These are phyloP conservation scores for Rhododendron ovatum DNA, from an alignment of 148 eudicot species.

Conservation along the genomic window DNA sequence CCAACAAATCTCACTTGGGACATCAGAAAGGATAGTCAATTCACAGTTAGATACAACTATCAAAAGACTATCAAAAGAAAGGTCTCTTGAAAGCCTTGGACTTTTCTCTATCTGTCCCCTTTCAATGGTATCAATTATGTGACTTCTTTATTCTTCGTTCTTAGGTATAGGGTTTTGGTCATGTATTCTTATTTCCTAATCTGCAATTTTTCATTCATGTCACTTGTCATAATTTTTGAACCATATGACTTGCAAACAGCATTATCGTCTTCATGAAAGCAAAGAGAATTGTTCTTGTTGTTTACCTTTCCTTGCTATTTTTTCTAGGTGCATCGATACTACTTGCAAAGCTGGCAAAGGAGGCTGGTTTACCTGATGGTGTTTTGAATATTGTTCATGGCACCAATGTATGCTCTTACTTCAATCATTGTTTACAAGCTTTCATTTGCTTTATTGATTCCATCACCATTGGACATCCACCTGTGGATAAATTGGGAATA, in stretches of 20 bases:
- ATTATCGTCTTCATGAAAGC: background rate
- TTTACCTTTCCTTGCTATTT: slow-evolving; percentile 6
- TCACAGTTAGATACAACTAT: background rate
- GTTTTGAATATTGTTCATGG: slow-evolving; percentile 94
- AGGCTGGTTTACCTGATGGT: slow-evolving; percentile 97
- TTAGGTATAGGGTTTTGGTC: background rate
- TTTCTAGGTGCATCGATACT: slow-evolving; percentile 77
- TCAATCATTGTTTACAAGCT: background rate
- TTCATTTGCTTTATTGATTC: background rate
- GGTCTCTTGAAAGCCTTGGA: background rate
- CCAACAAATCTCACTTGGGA: background rate
- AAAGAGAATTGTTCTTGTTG: background rate
- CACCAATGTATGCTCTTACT: slow-evolving; percentile 58
- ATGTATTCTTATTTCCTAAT: background rate
- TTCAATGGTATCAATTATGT: background rate
- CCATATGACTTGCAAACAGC: background rate
- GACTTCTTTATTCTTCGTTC: background rate
- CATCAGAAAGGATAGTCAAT: background rate
- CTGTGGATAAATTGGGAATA: background rate
- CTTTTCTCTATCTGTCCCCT: background rate
- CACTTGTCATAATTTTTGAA: background rate
- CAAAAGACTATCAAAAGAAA: background rate
- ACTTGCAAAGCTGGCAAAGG: slow-evolving; percentile 94
- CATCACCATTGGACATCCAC: background rate
- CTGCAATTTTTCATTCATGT: background rate